Evolutionary conservation across 257 asterid genomes (phyloP).

Genomic region (Solanum clarkiae): DNA sequence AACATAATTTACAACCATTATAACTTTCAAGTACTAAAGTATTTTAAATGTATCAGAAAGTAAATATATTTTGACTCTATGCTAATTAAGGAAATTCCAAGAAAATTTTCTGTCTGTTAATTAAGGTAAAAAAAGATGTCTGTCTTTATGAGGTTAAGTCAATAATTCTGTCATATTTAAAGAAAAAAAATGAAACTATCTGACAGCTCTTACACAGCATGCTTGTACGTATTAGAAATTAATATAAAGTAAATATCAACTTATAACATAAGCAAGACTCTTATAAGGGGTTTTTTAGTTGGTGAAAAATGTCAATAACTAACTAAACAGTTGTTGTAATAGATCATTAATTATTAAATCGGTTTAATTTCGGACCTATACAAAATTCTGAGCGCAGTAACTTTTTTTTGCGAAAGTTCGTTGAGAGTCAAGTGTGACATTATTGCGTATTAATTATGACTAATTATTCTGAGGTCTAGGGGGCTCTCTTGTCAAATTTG

Average conservation of each 20-base stretch:
- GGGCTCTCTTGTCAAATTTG: neutral
- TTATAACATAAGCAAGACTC: neutral
- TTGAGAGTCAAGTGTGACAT: too few relatives aligned
- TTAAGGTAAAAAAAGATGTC: neutral
- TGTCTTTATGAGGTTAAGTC: neutral
- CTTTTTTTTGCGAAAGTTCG: too few relatives aligned
- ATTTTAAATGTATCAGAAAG: neutral
- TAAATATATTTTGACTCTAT: neutral
- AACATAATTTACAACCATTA: neutral
- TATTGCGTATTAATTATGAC: neutral
- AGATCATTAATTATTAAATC: neutral
- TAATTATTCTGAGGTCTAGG: neutral
- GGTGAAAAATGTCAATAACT: neutral
- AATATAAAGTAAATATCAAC: neutral
- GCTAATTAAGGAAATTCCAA: neutral
- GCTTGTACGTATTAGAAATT: neutral
- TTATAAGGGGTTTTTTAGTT: neutral
- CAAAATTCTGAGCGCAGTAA: neutral
- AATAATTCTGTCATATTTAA: neutral
- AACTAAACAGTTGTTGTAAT: neutral
- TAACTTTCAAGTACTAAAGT: neutral
- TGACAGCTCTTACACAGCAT: neutral
- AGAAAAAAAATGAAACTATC: neutral
- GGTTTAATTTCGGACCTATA: neutral
- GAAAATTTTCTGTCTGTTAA: neutral